These are phyloP conservation scores for Fusarium sp. DNA, from an alignment of 2,329 filamentous ascomycete species.

Conservation along the genomic window DNA sequence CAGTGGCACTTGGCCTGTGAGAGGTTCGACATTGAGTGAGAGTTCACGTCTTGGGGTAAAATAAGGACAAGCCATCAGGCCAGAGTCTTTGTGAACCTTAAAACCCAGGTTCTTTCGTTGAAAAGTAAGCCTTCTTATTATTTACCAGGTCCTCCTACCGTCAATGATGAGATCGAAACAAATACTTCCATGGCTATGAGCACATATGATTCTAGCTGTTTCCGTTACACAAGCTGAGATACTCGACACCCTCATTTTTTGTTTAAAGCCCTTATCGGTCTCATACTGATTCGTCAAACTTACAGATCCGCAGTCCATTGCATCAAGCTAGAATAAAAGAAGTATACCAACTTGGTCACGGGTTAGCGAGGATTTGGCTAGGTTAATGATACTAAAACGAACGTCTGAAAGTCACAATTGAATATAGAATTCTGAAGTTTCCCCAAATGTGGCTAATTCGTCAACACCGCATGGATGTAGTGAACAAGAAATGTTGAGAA, in stretches of 20 bases:
- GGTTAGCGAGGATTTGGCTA: accelerated
- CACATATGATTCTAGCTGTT: slow-evolving; percentile 11
- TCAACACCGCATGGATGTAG: accelerated
- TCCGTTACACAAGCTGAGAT: slow-evolving; percentile 7
- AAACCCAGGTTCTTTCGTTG: accelerated
- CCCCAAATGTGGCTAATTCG: too few relatives aligned
- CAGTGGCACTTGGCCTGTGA: too few relatives aligned
- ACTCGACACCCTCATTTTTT: accelerated
- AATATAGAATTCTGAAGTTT: accelerated
- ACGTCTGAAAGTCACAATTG: accelerated
- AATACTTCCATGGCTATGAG: slow-evolving; percentile 24
- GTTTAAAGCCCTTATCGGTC: accelerated
- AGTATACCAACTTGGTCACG: too few relatives aligned
- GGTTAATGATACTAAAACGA: too few relatives aligned
- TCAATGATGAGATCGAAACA: slow-evolving; percentile 15
- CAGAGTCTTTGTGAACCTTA: neutral
- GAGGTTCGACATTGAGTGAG: neutral
- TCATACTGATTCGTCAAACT: neutral
- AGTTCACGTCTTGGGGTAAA: accelerated
- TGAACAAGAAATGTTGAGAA: too few relatives aligned
- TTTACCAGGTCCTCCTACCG: accelerated
- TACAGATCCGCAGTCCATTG: neutral
- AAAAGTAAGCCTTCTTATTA: neutral
- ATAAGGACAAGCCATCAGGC: accelerated
- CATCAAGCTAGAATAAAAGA: accelerated